These are phyloP conservation scores for Candida albicans DNA, from an alignment of 1,139 yeast genomes.

Conservation along the genomic window DNA sequence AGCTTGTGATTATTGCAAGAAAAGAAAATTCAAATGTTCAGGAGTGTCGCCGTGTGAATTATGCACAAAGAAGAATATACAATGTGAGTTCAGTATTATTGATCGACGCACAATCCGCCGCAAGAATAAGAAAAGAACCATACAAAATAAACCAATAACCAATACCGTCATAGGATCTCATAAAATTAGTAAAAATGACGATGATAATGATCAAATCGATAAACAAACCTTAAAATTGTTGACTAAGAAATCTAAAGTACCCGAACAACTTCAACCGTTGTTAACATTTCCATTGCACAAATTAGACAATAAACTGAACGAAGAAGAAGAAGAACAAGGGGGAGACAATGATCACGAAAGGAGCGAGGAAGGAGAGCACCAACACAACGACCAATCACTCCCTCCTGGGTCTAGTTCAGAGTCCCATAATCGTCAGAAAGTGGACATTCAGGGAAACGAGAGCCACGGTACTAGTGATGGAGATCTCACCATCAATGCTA, in stretches of 20 bases:
- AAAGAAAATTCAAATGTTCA: slow-evolving; percentile 35
- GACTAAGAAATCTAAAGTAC: slow-evolving; percentile 9
- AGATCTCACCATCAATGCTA: too few relatives aligned
- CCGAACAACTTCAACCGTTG: slow-evolving; percentile 13
- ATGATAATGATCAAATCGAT: slow-evolving; percentile 11
- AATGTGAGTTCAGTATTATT: slow-evolving; percentile 26
- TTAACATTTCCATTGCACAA: slow-evolving; percentile 15
- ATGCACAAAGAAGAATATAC: slow-evolving; percentile 25
- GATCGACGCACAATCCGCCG: slow-evolving; percentile 20
- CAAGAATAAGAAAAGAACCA: slow-evolving; percentile 15
- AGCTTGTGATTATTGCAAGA: slow-evolving; percentile 43
- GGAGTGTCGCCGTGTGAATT: slow-evolving; percentile 30
- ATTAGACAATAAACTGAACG: slow-evolving; percentile 6
- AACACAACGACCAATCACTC: not conserved
- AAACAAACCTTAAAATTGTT: slow-evolving; percentile 11
- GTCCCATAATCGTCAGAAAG: too few relatives aligned
- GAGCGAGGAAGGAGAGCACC: not conserved
- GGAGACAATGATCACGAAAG: not conserved
- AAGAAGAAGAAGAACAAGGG: not conserved
- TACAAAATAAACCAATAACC: not conserved
- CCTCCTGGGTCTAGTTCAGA: not conserved
- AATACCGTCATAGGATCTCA: not conserved
- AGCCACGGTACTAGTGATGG: too few relatives aligned
- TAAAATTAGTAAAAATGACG: not conserved
- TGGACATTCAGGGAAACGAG: too few relatives aligned